phyloP scores from a whole-genome alignment of 345 rosid species.

The Eutrema japonicum region DNA sequence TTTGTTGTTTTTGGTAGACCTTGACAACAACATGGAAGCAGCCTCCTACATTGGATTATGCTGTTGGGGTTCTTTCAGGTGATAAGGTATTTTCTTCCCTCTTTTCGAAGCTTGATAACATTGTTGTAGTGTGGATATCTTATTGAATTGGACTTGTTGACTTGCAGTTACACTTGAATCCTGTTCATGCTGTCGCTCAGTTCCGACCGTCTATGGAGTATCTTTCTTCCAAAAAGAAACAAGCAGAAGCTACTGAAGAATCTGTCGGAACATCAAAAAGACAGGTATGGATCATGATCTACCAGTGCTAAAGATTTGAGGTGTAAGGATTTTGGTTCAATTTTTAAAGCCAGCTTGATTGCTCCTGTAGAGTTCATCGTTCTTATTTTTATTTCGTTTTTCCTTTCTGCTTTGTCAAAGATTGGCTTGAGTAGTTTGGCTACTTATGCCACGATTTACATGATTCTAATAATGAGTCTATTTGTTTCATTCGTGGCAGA shows the following conservation, averaged over 20 bases:
- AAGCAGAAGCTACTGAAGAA: conserved; percentile 43
- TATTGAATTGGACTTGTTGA: conserved; percentile 21
- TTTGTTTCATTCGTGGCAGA: conserved; percentile 45
- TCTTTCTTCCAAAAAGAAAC: conserved; percentile 52
- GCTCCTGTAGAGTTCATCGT: not conserved
- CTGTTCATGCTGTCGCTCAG: conserved; percentile 82
- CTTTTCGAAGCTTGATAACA: conserved; percentile 8
- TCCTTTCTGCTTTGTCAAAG: conserved; percentile 7
- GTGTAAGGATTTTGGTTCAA: conserved; percentile 8
- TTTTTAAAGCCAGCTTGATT: not conserved
- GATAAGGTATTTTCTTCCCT: conserved; percentile 62
- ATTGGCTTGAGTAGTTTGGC: conserved; percentile 8
- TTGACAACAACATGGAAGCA: conserved; percentile 62
- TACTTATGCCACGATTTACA: conserved; percentile 5
- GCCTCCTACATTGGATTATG: conserved; percentile 55
- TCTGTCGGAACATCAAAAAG: conserved; percentile 61
- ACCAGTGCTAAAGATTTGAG: conserved; percentile 21
- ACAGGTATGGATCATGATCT: conserved; percentile 52
- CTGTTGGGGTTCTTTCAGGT: conserved; percentile 75
- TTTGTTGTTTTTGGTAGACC: conserved; percentile 50
- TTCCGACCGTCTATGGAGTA: conserved; percentile 72
- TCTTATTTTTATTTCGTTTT: not conserved
- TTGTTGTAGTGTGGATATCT: conserved; percentile 28
- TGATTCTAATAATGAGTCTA: conserved; percentile 14
- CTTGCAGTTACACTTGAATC: conserved; percentile 88